A percentile compares a stretch with the other conserved stretches of the same genome.
phyloP scores from a whole-genome alignment of 1,284 basidiomycete genomes.

The Marasmius tenuissimus region DNA sequence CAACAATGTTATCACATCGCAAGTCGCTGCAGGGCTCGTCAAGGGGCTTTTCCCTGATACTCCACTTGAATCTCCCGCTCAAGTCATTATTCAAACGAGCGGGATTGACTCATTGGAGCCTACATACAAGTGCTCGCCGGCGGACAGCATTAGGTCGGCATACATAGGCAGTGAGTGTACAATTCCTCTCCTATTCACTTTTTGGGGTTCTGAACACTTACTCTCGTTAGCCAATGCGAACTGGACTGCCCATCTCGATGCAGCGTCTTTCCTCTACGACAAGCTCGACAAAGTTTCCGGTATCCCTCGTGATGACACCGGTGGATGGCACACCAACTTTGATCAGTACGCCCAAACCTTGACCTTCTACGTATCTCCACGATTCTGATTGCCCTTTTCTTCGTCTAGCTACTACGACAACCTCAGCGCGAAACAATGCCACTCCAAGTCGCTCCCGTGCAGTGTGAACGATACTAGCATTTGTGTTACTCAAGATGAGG shows the following conservation, averaged over 20 bases:
- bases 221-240: conserved; percentile 26
- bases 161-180: conserved; percentile 24
- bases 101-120: conserved; percentile 45
- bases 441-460: conserved; percentile 43
- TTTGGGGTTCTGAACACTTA: neutral
- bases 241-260: conserved; percentile 41
- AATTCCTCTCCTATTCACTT: neutral
- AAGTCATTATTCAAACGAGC: conserved; percentile 37
- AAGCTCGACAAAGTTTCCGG: conserved; percentile 42
- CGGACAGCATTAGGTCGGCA: conserved; percentile 28
- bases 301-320: conserved; percentile 32
- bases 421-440: conserved; percentile 46
- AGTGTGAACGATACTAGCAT: conserved; percentile 39
- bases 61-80: conserved; percentile 14
- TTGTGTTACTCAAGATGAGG: conserved; percentile 41
- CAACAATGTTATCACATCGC: conserved; percentile 49
- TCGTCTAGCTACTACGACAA: conserved; percentile 45
- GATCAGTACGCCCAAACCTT: conserved; percentile 37
- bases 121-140: conserved; percentile 37
- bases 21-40: conserved; percentile 47
- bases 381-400: neutral
- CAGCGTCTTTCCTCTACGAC: conserved; percentile 33
- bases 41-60: conserved; percentile 41
- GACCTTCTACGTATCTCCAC: neutral
- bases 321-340: conserved; percentile 46